A percentile compares a stretch with the other conserved stretches of the same genome.
These are phyloP conservation scores for Saccharomyces eubayanus DNA, from an alignment of 805 yeast species.

Conservation along the genomic window DNA sequence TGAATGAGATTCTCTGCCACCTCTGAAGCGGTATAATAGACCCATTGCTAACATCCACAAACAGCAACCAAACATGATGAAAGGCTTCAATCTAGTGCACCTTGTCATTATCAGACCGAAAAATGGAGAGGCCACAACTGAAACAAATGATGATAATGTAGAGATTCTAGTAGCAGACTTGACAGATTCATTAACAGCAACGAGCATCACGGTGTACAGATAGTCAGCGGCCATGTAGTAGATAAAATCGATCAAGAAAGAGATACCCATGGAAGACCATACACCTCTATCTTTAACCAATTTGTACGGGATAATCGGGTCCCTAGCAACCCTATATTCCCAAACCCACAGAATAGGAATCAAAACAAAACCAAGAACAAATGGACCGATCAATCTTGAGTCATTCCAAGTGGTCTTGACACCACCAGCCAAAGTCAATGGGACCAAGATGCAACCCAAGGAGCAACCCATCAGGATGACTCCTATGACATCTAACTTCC, in stretches of 20 bases:
- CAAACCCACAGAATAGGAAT: constrained; percentile 53
- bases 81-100: constrained; percentile 47
- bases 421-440: constrained; percentile 73
- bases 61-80: constrained; percentile 49
- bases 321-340: constrained; percentile 47
- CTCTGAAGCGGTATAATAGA: constrained; percentile 47
- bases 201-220: constrained; percentile 56
- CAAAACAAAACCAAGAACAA: constrained; percentile 56
- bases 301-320: constrained; percentile 56
- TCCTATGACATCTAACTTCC: constrained; percentile 63
- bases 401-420: constrained; percentile 43
- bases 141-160: constrained; percentile 54
- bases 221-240: constrained; percentile 66
- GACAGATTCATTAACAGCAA: constrained; percentile 50
- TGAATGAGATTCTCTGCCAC: constrained; percentile 38
- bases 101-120: constrained; percentile 45
- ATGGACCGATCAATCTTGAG: constrained; percentile 58
- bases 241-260: constrained; percentile 49
- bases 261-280: constrained; percentile 60
- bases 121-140: constrained; percentile 51
- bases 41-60: constrained; percentile 60
- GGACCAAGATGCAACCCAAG: constrained; percentile 59
- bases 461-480: constrained; percentile 44
- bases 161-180: constrained; percentile 59
- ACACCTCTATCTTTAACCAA: constrained; percentile 62